Evolutionary conservation across 345 rosid species (phyloP).

Genomic region (Citrus sp.): DNA sequence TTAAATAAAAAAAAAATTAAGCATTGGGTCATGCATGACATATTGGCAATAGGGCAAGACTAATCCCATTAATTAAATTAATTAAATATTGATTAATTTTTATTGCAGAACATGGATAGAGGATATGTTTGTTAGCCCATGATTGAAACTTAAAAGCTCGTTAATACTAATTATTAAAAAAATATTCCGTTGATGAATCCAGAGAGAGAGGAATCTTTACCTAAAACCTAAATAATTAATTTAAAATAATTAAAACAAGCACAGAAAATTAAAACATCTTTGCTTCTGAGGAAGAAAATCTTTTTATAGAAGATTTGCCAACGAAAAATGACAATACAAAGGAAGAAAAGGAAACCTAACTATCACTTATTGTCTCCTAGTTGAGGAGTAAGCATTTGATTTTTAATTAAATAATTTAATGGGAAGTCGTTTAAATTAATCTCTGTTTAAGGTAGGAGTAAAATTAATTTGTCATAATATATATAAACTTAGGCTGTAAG

Average conservation of each 20-base stretch:
- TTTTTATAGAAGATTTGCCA: not conserved
- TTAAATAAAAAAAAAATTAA: not conserved
- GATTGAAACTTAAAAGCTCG: slow-evolving; percentile 6
- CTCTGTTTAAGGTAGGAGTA: too few species aligned
- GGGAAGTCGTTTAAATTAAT: too few species aligned
- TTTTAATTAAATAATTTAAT: too few species aligned
- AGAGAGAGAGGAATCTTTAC: not conserved
- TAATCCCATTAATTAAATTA: not conserved
- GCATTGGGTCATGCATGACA: slow-evolving; percentile 22
- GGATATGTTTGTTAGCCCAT: slow-evolving; percentile 15
- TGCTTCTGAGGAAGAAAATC: not conserved
- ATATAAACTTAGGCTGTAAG: too few species aligned
- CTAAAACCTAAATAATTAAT: not conserved
- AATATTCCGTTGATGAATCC: not conserved
- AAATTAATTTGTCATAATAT: too few species aligned
- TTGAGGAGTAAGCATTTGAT: too few species aligned
- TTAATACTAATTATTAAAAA: not conserved
- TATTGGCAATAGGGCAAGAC: not conserved
- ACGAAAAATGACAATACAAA: not conserved
- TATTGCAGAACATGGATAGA: not conserved
- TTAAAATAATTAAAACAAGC: not conserved
- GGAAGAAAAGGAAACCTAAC: not conserved
- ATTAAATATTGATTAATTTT: not conserved
- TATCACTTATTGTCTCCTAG: not conserved
- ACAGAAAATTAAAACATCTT: not conserved